A percentile compares a stretch with the other conserved stretches of the same genome.
phyloP scores from a whole-genome alignment of 1,284 basidiomycete species.

The Porodaedalea pini region DNA sequence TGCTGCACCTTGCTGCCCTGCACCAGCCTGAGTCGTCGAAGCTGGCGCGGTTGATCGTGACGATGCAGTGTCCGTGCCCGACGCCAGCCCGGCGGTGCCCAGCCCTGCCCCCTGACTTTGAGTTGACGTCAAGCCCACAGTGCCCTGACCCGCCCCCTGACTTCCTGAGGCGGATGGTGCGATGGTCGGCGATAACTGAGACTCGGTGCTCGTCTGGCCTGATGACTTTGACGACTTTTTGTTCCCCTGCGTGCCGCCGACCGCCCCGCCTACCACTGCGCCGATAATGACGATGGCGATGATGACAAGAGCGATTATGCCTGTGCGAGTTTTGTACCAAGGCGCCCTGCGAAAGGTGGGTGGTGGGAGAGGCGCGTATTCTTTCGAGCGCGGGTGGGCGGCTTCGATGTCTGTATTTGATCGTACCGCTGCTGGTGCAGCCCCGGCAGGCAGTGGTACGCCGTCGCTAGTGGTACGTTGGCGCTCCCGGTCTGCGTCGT shows the following conservation, averaged over 20 bases:
- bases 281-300: constrained; percentile 43
- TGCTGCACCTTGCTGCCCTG: too few relatives aligned
- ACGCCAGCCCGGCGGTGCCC: too few relatives aligned
- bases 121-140: too few relatives aligned
- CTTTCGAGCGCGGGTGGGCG: constrained; percentile 23
- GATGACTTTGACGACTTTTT: neutral
- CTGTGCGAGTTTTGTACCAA: constrained; percentile 35
- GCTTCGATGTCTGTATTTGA: constrained; percentile 31
- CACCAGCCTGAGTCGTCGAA: too few relatives aligned
- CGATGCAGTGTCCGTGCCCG: too few relatives aligned
- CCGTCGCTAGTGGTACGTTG: neutral
- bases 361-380: constrained; percentile 14
- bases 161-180: too few relatives aligned
- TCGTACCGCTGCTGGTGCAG: constrained; percentile 11
- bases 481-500: neutral
- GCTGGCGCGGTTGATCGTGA: too few relatives aligned
- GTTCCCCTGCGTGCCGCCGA: constrained; percentile 45
- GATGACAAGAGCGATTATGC: constrained; percentile 37
- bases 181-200: neutral
- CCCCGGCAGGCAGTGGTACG: neutral
- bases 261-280: constrained; percentile 57
- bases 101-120: too few relatives aligned
- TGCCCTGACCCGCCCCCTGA: too few relatives aligned
- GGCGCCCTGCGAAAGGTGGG: constrained; percentile 22
- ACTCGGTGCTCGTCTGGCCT: neutral